These are phyloP conservation scores for Strigomonas oncopelti DNA, from an alignment of 208 protist species.

Conservation along the genomic window DNA sequence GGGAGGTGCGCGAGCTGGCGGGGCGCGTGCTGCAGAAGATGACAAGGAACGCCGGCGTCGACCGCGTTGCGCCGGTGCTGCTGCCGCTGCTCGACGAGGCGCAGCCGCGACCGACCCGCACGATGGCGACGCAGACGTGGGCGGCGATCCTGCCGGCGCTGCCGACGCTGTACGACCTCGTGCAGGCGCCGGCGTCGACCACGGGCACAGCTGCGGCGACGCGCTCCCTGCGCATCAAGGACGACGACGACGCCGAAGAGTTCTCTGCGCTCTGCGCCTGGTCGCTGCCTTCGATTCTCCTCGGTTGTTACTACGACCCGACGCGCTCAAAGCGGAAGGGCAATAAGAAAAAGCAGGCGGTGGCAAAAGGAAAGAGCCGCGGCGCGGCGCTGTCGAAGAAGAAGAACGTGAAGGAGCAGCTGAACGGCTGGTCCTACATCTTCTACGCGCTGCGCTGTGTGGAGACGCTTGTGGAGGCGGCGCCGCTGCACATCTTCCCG, in stretches of 20 bases:
- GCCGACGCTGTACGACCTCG: constrained; percentile 14
- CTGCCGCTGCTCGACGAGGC: constrained; percentile 43
- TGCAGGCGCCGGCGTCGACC: constrained; percentile 18
- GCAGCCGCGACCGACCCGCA: constrained; percentile 42
- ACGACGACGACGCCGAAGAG: constrained; percentile 15
- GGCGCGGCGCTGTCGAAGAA: constrained; percentile 18
- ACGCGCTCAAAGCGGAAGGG: constrained; percentile 16
- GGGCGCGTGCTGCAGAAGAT: constrained; percentile 63
- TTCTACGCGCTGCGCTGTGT: constrained; percentile 80
- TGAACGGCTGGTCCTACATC: constrained; percentile 67
- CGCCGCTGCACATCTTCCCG: constrained; percentile 49
- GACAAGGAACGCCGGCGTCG: constrained; percentile 60
- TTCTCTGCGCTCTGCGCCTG: constrained; percentile 60
- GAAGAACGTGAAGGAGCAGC: constrained; percentile 48
- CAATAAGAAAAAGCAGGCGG: constrained; percentile 17
- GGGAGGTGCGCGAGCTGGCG: constrained; percentile 48
- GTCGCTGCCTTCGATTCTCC: constrained; percentile 55
- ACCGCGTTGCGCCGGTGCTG: constrained; percentile 72
- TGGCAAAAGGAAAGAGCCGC: constrained; percentile 11
- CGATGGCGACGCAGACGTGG: constrained; percentile 72
- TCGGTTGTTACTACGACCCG: constrained; percentile 61
- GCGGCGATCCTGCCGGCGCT: constrained; percentile 59
- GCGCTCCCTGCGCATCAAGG: constrained; percentile 3
- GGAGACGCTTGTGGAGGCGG: constrained; percentile 50
- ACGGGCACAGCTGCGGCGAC: constrained; percentile 8